Base-by-base conservation (phyloP, 352 stramenopile species). In the Blastocystis sp. region DNA sequence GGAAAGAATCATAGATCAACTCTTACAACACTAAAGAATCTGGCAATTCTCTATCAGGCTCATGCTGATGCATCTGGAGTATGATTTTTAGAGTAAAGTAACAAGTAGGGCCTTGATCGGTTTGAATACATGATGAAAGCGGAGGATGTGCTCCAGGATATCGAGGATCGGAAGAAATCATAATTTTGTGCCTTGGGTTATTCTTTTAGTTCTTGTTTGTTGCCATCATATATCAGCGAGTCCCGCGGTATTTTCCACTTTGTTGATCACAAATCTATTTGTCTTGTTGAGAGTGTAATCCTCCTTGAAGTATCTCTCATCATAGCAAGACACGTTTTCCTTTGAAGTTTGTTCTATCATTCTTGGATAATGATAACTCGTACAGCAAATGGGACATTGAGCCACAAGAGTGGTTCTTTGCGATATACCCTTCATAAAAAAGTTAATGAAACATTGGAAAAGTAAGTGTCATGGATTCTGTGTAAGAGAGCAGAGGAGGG, bases 111-210 rank as follows among this genome's bases (percentile, higher is more conserved):
- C 43, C 32, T 85, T 11, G 74, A 85, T 43, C 56, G 59, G 29
- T 85, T 85, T 56, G 56, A 85, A 49, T 85, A 73, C 37, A 73
- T 73, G 56, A 32, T 85, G 74, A 85, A 85, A 32, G 74, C 74
- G 19, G 74, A 85, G n/a, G 74, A 85, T 39, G 56, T 85, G 0
- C 42, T 73, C 12, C 56, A 85, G 37, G 74, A 85, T 73, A 85
- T 85, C 32, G 74, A 85, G 14, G 74, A 85, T 43, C 32, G 74
- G 16, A 85, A 85, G 19, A 85, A 67, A 39, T 73, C 59, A 11
- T 85, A 19, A 35, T 74, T 46, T 46, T 49, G n/a, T 5, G 32
- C 51, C 11, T 12, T 1, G 14, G 19, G 5, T 14, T 74, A 5
- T 74, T 74, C 63, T 74, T 74, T 74, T 74, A 59, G 66, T 29